Conservation (phyloP, 495 filamentous ascomycete genomes). For the Podospora sp. region DNA sequence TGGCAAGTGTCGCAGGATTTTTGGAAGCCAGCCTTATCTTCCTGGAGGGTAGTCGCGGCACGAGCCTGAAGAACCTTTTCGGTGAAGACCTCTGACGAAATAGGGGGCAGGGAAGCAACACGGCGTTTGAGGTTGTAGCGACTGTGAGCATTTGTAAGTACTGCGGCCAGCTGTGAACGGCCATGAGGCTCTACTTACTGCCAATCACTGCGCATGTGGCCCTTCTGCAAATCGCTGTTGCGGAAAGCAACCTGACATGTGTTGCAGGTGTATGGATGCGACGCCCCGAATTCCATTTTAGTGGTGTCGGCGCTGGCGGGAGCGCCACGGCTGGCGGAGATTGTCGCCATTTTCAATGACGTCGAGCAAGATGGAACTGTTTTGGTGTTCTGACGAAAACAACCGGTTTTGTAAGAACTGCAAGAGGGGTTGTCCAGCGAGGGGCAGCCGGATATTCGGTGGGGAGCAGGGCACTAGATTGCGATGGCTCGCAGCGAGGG, state of each 20-base stretch:
- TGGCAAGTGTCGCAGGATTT: conserved; percentile 79
- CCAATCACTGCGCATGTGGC: conserved; percentile 97
- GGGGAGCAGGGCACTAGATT: background rate
- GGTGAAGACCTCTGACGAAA: conserved; percentile 89
- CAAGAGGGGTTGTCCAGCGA: background rate
- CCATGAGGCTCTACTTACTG: conserved; percentile 65
- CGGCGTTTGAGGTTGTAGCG: conserved; percentile 97
- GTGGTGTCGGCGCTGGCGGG: conserved; percentile 33
- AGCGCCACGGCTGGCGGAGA: conserved; percentile 45
- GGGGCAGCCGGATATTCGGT: background rate
- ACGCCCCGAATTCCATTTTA: conserved; percentile 44
- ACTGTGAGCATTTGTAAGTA: conserved; percentile 48
- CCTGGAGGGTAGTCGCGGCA: conserved; percentile 77
- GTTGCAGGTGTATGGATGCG: conserved; percentile 96
- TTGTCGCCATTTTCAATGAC: conserved; percentile 54
- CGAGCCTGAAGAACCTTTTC: conserved; percentile 96
- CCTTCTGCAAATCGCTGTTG: conserved; percentile 86
- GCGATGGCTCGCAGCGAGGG: background rate
- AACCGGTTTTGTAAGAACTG: background rate
- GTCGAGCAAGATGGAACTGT: background rate
- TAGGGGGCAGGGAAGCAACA: conserved; percentile 86
- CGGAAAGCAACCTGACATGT: conserved; percentile 96
- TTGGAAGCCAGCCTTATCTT: conserved; percentile 87
- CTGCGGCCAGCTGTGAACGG: conserved; percentile 16
- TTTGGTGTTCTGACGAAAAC: background rate